Evolutionary conservation across 1,284 basidiomycete genomes (phyloP), one percentile per base, ranked within the genome.

Genomic region (Cronartium quercuum): DNA sequence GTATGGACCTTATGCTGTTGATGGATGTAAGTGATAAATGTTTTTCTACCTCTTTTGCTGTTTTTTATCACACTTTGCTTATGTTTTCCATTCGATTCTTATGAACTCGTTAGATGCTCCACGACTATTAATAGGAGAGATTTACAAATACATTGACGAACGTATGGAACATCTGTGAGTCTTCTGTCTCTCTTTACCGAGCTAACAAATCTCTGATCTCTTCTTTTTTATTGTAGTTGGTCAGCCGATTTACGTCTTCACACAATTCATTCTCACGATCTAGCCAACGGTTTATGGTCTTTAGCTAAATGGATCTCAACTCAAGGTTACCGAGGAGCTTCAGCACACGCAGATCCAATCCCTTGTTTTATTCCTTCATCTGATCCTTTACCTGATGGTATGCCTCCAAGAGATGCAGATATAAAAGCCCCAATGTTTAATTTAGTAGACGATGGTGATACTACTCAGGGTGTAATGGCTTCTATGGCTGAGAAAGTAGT

Each of bases 401-500:
- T 78, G 67, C 77, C 77, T 9, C 58, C 75, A n/a, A 66, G 76
- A 18, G 58, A 76, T 42, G 55, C 66, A 29, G 38, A 71, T 2
- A 66, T 77, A 5, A 73, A 51, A 34, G 77, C 77, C 10, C 77
- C 77, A 1, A 47, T 76, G 18, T 78, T 78, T 44, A 77, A 78
- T 71, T 47, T 77, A 10, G 87, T 89, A 76, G 92, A 94, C 80
- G 90, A 93, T 76, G 87, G 88, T 12, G 85, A 91, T 68, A 88
- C 87, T 76, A 92, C 91, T 1, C 85, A 91, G 73, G 84, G 89
- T 38, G 89, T 88, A 75, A 86, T 90, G n/a, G 91, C 89, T 2
- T 85, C 87, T 75, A 86, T 86, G 10, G 86, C 91, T 29, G 88
- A 90, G 1, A 86, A 87, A 21, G 86, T 88, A 78, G 94, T 93